A percentile compares a stretch with the other conserved stretches of the same genome.
These are phyloP conservation scores for Calonectria pseudoreteaudii DNA, from an alignment of 2,329 filamentous ascomycete species.

Conservation along the genomic window DNA sequence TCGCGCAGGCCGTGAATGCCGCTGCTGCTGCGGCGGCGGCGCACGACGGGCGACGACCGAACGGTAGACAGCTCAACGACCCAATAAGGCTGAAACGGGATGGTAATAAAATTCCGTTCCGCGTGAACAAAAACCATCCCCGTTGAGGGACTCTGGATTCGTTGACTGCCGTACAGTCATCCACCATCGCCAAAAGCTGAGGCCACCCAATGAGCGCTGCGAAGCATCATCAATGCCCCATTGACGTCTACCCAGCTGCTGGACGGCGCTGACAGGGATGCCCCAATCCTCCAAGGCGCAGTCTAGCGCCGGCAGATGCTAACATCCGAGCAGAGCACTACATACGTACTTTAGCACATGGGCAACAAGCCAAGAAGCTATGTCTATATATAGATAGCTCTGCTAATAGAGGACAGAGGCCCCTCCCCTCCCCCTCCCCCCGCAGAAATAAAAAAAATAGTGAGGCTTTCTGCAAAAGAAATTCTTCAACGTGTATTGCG, in stretches of 20 bases:
- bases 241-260: background rate
- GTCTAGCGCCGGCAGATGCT: conserved; percentile 4
- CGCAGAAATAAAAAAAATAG: no score
- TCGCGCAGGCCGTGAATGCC: background rate
- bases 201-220: background rate
- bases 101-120: background rate
- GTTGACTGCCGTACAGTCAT: background rate
- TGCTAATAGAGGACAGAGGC: background rate
- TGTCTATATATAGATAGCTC: background rate
- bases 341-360: no score
- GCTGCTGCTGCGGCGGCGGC: no score
- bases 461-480: background rate
- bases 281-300: background rate
- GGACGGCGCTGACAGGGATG: background rate
- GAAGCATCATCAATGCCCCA: background rate
- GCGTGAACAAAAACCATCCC: background rate
- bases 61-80: background rate
- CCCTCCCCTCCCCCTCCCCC: no score
- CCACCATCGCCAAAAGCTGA: background rate
- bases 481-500: no score
- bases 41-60: background rate
- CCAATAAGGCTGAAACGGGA: background rate
- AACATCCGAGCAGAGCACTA: background rate
- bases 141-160: background rate
- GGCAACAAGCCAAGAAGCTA: background rate